phyloP scores from a whole-genome alignment of 805 yeast genomes.

The Yarrowia sp. region DNA sequence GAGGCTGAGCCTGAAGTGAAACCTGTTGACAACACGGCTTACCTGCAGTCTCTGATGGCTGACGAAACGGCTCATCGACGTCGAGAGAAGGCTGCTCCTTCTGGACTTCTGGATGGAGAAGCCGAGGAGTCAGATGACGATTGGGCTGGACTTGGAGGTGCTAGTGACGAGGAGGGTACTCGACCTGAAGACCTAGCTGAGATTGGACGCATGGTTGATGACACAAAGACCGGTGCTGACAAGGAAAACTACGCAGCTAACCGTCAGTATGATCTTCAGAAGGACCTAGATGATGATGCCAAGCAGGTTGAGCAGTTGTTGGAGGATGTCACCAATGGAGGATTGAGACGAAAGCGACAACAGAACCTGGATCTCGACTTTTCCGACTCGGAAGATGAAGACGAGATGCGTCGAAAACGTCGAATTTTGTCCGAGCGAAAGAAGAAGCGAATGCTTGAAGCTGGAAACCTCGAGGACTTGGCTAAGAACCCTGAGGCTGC shows the following conservation, averaged over 20 bases:
- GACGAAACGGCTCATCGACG: background rate
- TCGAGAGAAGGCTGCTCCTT: slow-evolving; percentile 14
- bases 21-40: background rate
- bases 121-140: slow-evolving; percentile 37
- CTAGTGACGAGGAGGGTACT: slow-evolving; percentile 31
- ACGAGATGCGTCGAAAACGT: slow-evolving; percentile 9
- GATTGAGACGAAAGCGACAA: slow-evolving; percentile 22
- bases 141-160: slow-evolving; percentile 38
- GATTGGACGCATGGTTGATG: slow-evolving; percentile 34
- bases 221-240: slow-evolving; percentile 28
- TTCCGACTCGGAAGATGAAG: slow-evolving; percentile 27
- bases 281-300: slow-evolving; percentile 31
- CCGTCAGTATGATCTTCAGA: slow-evolving; percentile 31
- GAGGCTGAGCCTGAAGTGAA: no score
- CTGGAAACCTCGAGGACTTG: slow-evolving; percentile 30
- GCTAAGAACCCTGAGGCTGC: slow-evolving; percentile 33
- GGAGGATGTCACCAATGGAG: slow-evolving; percentile 35
- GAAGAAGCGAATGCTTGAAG: slow-evolving; percentile 19
- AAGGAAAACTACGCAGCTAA: slow-evolving; percentile 24
- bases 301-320: slow-evolving; percentile 32
- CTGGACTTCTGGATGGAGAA: slow-evolving; percentile 33
- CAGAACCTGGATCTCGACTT: slow-evolving; percentile 20
- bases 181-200: slow-evolving; percentile 30
- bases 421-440: slow-evolving; percentile 11
- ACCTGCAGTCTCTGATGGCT: background rate